Evolutionary conservation across 441 rosid species (phyloP).

Genomic region (Breynia disticha): DNA sequence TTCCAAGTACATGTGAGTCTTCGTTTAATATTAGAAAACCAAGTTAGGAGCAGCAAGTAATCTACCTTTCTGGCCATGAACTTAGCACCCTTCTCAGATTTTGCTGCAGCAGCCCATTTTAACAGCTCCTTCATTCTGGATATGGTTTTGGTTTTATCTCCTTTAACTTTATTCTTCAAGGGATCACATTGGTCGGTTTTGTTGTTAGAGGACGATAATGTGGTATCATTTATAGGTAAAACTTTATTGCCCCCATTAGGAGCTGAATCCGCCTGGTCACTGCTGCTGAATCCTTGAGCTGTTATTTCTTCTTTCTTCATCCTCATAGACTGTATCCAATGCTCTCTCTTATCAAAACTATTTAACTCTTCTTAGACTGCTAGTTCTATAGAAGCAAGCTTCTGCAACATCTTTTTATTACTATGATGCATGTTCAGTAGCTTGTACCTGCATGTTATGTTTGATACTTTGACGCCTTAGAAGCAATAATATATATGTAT

Average conservation of each 20-base stretch:
- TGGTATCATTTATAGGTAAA: constrained; percentile 30
- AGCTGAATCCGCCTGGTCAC: constrained; percentile 24
- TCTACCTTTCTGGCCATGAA: constrained; percentile 6
- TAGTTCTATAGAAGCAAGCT: constrained; percentile 50
- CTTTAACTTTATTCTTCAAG: background rate
- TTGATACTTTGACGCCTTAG: constrained; percentile 13
- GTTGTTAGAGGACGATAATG: constrained; percentile 4
- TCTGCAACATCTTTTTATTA: constrained; percentile 32
- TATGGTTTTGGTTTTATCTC: constrained; percentile 1
- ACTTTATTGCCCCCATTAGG: constrained; percentile 39
- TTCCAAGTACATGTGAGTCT: background rate
- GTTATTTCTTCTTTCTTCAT: constrained; percentile 40
- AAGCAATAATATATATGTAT: constrained; percentile 12
- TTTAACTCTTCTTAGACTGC: constrained; percentile 31
- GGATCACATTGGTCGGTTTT: background rate
- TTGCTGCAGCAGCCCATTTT: constrained; percentile 10
- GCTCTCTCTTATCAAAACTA: constrained; percentile 16
- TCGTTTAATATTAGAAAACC: background rate
- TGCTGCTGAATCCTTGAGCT: constrained; percentile 13
- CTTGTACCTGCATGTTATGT: constrained; percentile 48
- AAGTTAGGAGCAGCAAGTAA: background rate
- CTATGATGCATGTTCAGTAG: constrained; percentile 15
- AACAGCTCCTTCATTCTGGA: constrained; percentile 9
- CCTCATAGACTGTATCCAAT: constrained; percentile 23
- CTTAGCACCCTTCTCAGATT: constrained; percentile 6